phyloP scores from a whole-genome alignment of 495 filamentous ascomycete species.

The Penicillium subrubescens region DNA sequence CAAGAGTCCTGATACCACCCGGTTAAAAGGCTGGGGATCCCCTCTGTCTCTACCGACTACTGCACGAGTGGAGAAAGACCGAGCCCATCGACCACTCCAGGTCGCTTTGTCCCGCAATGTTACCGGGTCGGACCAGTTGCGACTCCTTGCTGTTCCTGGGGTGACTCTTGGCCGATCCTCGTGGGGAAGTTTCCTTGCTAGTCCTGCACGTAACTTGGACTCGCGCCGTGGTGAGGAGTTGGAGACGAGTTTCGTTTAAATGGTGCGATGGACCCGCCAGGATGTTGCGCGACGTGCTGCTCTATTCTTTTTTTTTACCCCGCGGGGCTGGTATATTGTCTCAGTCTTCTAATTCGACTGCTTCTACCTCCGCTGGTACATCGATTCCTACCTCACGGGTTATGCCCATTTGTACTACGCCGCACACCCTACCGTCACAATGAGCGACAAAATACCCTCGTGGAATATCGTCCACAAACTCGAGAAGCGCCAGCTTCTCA shows the following conservation, averaged over 20 bases:
- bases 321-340: constrained; percentile 1
- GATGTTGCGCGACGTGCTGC: constrained; percentile 2
- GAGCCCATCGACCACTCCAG: neutral
- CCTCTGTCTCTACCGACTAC: neutral
- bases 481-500: constrained; percentile 64
- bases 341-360: neutral
- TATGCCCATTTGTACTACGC: neutral
- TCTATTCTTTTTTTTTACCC: neutral
- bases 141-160: constrained; percentile 15
- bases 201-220: constrained; percentile 4
- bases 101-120: constrained; percentile 7
- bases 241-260: constrained; percentile 8
- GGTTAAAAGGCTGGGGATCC: constrained; percentile 6
- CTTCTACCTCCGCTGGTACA: neutral
- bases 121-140: constrained; percentile 11
- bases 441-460: constrained; percentile 51
- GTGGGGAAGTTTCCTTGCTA: constrained; percentile 17
- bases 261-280: neutral
- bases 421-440: constrained; percentile 21
- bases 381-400: too few relatives aligned
- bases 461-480: constrained; percentile 62
- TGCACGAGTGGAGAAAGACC: neutral
- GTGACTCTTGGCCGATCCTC: constrained; percentile 23
- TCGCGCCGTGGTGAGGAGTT: neutral
- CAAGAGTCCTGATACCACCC: constrained; percentile 5